Conservation (phyloP, 352 stramenopile genomes). For the Phytophthora megakarya region DNA sequence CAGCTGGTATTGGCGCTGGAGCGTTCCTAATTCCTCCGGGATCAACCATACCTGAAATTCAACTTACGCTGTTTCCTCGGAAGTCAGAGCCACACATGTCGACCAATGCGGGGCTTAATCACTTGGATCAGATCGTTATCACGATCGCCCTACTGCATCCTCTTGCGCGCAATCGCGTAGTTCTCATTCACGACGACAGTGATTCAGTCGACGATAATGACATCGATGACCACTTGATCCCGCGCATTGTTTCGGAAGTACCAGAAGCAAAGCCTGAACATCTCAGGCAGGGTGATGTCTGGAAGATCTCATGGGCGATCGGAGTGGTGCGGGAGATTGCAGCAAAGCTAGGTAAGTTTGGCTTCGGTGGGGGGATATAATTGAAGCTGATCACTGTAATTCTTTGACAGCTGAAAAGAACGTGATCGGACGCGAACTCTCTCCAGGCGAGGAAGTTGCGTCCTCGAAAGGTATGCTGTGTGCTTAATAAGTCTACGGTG, state of each 20-base stretch:
- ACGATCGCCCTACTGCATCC: conserved; percentile 83
- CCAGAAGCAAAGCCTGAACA: conserved; percentile 54
- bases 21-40: conserved; percentile 79
- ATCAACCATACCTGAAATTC: conserved; percentile 76
- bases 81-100: conserved; percentile 81
- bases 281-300: conserved; percentile 54
- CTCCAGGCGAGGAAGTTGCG: conserved; percentile 38
- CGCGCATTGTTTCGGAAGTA: conserved; percentile 53
- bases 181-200: conserved; percentile 40
- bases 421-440: conserved; percentile 46
- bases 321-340: conserved; percentile 62
- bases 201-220: conserved; percentile 46
- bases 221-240: conserved; percentile 45
- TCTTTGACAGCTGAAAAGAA: conserved; percentile 42
- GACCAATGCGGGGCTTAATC: conserved; percentile 49
- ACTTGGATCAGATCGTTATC: conserved; percentile 66
- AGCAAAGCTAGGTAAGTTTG: conserved; percentile 45
- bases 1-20: conserved; percentile 70
- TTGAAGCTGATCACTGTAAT: not conserved
- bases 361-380: not conserved
- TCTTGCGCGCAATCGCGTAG: conserved; percentile 51
- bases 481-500: not conserved
- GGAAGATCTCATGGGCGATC: conserved; percentile 69
- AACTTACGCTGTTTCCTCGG: conserved; percentile 89
- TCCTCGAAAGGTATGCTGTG: conserved; percentile 37